These are phyloP conservation scores for Lactarius pseudohatsudake DNA, from an alignment of 768 basidiomycete species.

Conservation along the genomic window DNA sequence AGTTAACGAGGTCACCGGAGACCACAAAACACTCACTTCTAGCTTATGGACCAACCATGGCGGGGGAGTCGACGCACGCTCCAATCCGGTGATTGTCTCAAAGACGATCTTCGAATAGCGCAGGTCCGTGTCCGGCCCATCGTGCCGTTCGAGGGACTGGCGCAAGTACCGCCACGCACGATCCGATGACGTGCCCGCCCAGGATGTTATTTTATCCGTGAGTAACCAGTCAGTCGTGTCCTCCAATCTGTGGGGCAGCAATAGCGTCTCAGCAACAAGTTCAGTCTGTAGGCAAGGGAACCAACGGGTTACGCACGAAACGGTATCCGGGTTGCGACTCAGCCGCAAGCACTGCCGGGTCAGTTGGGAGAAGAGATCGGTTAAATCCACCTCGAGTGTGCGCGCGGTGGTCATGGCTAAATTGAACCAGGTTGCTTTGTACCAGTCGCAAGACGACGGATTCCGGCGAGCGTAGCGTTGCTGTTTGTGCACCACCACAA, in stretches of 20 bases:
- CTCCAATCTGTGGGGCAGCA: slow-evolving; percentile 50
- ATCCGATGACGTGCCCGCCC: slow-evolving; percentile 78
- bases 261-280: slow-evolving; percentile 10
- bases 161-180: slow-evolving; percentile 90
- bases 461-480: slow-evolving; percentile 47
- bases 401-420: slow-evolving; percentile 75
- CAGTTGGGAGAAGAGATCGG: slow-evolving; percentile 75
- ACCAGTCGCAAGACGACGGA: slow-evolving; percentile 77
- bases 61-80: slow-evolving; percentile 62
- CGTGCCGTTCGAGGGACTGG: slow-evolving; percentile 74
- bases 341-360: slow-evolving; percentile 78
- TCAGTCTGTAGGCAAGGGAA: slow-evolving; percentile 3
- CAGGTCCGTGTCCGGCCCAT: slow-evolving; percentile 66
- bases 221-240: slow-evolving; percentile 81
- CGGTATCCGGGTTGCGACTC: slow-evolving; percentile 57
- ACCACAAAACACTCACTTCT: slow-evolving; percentile 46
- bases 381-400: slow-evolving; percentile 81
- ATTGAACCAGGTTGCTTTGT: slow-evolving; percentile 75
- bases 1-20: background rate
- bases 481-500: slow-evolving; percentile 31
- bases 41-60: slow-evolving; percentile 81
- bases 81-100: slow-evolving; percentile 71
- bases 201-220: slow-evolving; percentile 75
- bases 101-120: slow-evolving; percentile 74
- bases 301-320: slow-evolving; percentile 46